Conservation (phyloP, 768 basidiomycete genomes). For the Termitomyces sp. region DNA sequence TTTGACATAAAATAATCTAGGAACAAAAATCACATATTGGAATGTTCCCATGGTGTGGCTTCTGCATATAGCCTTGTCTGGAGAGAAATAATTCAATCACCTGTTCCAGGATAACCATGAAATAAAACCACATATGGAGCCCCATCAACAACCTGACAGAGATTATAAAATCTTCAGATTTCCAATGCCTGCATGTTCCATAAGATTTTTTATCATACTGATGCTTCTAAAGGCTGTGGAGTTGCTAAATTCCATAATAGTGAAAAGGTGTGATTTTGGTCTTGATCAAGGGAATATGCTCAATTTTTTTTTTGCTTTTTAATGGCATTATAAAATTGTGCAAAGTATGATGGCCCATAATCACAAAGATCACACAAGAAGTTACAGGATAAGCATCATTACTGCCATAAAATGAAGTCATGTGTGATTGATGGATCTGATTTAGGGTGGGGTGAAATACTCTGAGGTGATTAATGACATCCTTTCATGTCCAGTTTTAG, state of each 20-base stretch:
- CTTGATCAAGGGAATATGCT: constrained; percentile 14
- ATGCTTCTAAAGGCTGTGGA: too few relatives aligned
- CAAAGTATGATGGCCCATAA: background rate
- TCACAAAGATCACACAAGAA: background rate
- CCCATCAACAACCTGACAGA: background rate
- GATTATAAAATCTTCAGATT: background rate
- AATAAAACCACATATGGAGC: background rate
- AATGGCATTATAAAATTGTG: constrained; percentile 3
- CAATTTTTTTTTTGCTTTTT: constrained; percentile 6
- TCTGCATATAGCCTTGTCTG: constrained; percentile 19
- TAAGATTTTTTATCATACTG: too few relatives aligned
- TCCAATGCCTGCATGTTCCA: too few relatives aligned
- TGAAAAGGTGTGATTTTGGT: constrained; percentile 4
- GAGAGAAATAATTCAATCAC: constrained; percentile 20
- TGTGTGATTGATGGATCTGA: too few relatives aligned
- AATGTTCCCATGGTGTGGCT: constrained; percentile 21
- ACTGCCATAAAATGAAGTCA: too few relatives aligned
- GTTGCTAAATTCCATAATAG: constrained; percentile 2
- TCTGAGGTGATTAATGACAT: too few relatives aligned
- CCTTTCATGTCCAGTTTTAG: too few relatives aligned
- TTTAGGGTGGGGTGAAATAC: too few relatives aligned
- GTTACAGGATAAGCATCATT: too few relatives aligned
- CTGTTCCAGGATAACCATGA: constrained; percentile 23
- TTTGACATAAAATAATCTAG: too few relatives aligned
- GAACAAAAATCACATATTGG: constrained; percentile 27